phyloP scores from a whole-genome alignment of 2,329 filamentous ascomycete genomes.

The Cryphonectria carpinicola region DNA sequence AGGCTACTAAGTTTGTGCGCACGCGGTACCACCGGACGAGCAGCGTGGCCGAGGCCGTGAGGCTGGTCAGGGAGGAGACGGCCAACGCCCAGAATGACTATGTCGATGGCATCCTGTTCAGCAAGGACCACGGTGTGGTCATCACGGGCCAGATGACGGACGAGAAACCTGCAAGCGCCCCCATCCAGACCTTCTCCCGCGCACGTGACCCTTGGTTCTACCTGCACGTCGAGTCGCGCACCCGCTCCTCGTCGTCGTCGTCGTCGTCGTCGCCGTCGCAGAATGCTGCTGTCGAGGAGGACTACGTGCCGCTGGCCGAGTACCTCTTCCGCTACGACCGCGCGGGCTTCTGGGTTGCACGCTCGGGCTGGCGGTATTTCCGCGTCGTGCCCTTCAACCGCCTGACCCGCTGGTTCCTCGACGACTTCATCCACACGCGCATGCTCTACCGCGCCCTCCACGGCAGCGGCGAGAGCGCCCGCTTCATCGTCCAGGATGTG shows the following conservation, averaged over 20 bases:
- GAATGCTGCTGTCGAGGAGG: conserved; percentile 37
- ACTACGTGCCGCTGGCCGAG: conserved; percentile 70
- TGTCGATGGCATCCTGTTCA: conserved; percentile 73
- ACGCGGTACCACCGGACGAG: conserved; percentile 62
- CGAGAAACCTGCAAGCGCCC: conserved; percentile 44
- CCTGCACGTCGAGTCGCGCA: conserved; percentile 64
- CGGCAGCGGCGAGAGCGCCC: conserved; percentile 65
- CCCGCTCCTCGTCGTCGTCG: conserved; percentile 31
- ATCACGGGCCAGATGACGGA: conserved; percentile 67
- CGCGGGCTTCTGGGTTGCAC: conserved; percentile 75
- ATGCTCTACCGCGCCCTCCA: conserved; percentile 76
- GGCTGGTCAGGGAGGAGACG: conserved; percentile 53
- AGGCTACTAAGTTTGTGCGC: conserved; percentile 64
- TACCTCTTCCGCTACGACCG: conserved; percentile 80
- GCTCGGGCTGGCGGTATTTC: conserved; percentile 70
- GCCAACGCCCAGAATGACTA: conserved; percentile 61
- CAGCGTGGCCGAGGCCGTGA: conserved; percentile 52
- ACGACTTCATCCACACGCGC: conserved; percentile 74
- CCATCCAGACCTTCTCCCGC: conserved; percentile 58
- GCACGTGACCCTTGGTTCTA: conserved; percentile 77
- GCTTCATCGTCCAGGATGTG: conserved; percentile 72
- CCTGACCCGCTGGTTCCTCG: conserved; percentile 68
- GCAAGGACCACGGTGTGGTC: conserved; percentile 64
- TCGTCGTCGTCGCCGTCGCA: conserved; percentile 30
- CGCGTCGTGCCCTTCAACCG: conserved; percentile 65